Base-by-base conservation (phyloP, 495 filamentous ascomycete genomes). In the Penicillium coffeae region DNA sequence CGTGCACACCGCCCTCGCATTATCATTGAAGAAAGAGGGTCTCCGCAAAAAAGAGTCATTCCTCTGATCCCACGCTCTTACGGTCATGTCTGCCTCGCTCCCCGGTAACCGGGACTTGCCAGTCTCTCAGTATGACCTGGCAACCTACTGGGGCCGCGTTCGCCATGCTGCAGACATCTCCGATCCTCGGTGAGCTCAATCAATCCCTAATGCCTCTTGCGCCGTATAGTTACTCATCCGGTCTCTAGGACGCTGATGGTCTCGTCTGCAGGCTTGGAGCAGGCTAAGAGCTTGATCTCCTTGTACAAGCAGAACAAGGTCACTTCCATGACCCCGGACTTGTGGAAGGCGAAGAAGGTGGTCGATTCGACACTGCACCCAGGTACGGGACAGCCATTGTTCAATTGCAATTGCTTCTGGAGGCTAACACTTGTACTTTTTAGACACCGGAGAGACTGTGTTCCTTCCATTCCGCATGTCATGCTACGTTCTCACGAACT, bases 391-490 rank as follows among this genome's bases (percentile, higher is more conserved):
- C 30, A 34, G 16, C 16, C 13, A n/a, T 38, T 13, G 13, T 36
- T 12, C 20, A 27, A n/a, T 8, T 13, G 33, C 8, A 19, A 47
- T 30, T 42, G n/a, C 19, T 30, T 47, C 37, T n/a, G n/a, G n/a
- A n/a, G n/a, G 45, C 55, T 61, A 35, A 55, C 20, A 22, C 9
- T 47, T 27, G 16, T 7, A 10, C 1, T 10, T 21, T 41, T 18
- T 47, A 89, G 93, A 98, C 68, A 97, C 92, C 4, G 93, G 91
- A 42, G 73, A 87, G 59, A 86, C 91, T 1, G 94, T 97, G 44
- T 82, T 97, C 59, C 80, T 97, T 5, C 93, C 94, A 15, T 96
- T 96, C 65, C 84, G 93, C 57, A 97, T 98, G 94, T 95, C 89
- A 37, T 88, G 82, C 75, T 97, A 95, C 65, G 89, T 94, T 44